Evolutionary conservation across 2,329 filamentous ascomycete genomes (phyloP).

Genomic region (Apiospora marii): DNA sequence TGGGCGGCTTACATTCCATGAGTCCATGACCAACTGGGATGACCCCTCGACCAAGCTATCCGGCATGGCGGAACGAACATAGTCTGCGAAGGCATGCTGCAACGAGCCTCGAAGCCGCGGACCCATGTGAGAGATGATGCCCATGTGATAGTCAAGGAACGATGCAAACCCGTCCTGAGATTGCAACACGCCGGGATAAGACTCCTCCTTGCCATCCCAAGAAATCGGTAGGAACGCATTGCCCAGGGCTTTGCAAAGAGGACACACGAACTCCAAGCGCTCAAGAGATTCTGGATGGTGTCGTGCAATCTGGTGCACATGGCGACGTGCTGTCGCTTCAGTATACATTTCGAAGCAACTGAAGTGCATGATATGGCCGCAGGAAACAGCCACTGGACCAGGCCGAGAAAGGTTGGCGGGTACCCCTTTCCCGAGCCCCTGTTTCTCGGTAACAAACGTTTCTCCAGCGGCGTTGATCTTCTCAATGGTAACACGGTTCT

Average conservation of each 20-base stretch:
- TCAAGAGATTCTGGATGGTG: constrained; percentile 87
- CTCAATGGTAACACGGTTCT: constrained; percentile 80
- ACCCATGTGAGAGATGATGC: constrained; percentile 34
- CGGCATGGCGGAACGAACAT: constrained; percentile 48
- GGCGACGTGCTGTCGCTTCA: constrained; percentile 81
- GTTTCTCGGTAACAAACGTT: constrained; percentile 75
- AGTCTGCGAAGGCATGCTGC: constrained; percentile 47
- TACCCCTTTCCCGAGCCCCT: constrained; percentile 90
- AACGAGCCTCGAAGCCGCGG: constrained; percentile 43
- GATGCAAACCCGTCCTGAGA: constrained; percentile 67
- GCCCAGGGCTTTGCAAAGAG: constrained; percentile 93
- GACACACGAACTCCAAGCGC: constrained; percentile 91
- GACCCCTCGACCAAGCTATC: constrained; percentile 49
- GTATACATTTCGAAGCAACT: constrained; percentile 93
- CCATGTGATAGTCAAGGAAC: constrained; percentile 71
- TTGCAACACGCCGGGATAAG: constrained; percentile 77
- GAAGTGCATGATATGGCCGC: constrained; percentile 99
- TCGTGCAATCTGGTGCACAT: constrained; percentile 90
- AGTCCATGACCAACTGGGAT: constrained; percentile 46
- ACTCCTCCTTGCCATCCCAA: constrained; percentile 91
- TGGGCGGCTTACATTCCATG: constrained; percentile 50
- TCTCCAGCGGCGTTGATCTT: constrained; percentile 79
- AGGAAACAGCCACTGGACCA: constrained; percentile 88
- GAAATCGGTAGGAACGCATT: constrained; percentile 95
- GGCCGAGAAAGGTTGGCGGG: constrained; percentile 69